These are phyloP conservation scores for Chaetomium fimeti DNA, from an alignment of 495 filamentous ascomycete species.

Conservation along the genomic window DNA sequence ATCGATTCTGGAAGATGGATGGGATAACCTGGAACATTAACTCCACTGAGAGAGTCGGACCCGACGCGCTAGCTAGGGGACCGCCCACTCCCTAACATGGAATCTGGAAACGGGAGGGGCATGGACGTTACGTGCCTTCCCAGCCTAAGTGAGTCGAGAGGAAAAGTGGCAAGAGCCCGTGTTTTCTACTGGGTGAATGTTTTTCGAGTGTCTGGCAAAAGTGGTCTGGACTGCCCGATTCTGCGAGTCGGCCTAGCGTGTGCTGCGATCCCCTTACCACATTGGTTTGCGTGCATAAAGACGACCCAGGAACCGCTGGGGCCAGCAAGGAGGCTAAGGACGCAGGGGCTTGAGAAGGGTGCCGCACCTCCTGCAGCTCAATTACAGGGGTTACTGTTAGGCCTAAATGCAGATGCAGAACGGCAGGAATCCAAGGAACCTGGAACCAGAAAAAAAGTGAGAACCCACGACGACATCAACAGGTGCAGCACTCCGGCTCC, in stretches of 20 bases:
- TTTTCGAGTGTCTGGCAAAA: neutral
- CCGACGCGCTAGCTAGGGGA: too few relatives aligned
- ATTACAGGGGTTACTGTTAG: constrained; percentile 33
- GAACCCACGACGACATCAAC: constrained; percentile 10
- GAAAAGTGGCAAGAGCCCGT: neutral
- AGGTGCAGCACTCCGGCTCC: neutral
- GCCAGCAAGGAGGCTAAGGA: constrained; percentile 19
- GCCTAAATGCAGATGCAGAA: constrained; percentile 37
- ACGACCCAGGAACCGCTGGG: constrained; percentile 5
- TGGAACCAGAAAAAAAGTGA: constrained; percentile 20
- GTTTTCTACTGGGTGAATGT: neutral
- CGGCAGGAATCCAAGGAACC: constrained; percentile 20
- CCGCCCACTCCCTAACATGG: too few relatives aligned
- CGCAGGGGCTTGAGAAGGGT: constrained; percentile 30
- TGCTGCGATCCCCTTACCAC: neutral
- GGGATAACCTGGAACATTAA: neutral
- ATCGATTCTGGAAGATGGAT: neutral
- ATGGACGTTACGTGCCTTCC: neutral
- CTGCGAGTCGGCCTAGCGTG: too few relatives aligned
- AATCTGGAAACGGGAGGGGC: too few relatives aligned
- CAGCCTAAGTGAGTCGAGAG: neutral
- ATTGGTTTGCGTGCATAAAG: constrained; percentile 12
- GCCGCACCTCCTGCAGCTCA: constrained; percentile 32
- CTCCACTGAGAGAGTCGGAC: too few relatives aligned
- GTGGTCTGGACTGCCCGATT: constrained; percentile 3